phyloP scores from a whole-genome alignment of 495 filamentous ascomycete genomes.

The Xylaria telfairii region DNA sequence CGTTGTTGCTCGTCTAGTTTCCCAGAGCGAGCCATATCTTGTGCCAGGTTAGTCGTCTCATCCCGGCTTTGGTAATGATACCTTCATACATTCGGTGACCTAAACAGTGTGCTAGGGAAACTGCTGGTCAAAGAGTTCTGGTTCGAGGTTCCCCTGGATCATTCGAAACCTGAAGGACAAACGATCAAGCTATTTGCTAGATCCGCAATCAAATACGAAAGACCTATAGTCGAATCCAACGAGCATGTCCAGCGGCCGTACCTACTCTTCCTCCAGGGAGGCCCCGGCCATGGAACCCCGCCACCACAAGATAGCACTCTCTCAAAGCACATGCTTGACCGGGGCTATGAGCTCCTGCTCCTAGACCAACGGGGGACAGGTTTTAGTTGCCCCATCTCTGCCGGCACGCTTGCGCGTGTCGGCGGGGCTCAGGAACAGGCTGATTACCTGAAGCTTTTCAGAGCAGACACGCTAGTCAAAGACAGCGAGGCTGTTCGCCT shows the following conservation, averaged over 20 bases:
- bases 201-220: constrained; percentile 67
- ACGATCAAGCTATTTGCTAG: constrained; percentile 77
- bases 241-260: constrained; percentile 58
- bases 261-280: constrained; percentile 72
- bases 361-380: constrained; percentile 92
- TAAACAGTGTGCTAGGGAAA: constrained; percentile 60
- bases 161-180: constrained; percentile 65
- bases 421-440: constrained; percentile 71
- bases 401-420: constrained; percentile 65
- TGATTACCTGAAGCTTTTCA: constrained; percentile 82
- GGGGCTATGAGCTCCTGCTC: constrained; percentile 83
- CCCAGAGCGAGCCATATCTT: constrained; percentile 40
- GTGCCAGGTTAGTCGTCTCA: constrained; percentile 38
- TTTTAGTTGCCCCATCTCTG: constrained; percentile 77
- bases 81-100: constrained; percentile 10
- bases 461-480: constrained; percentile 86
- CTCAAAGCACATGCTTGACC: constrained; percentile 71
- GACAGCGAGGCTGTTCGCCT: constrained; percentile 87
- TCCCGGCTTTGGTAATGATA: neutral
- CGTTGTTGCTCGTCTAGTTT: constrained; percentile 35
- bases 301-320: constrained; percentile 74
- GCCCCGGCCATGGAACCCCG: constrained; percentile 77
- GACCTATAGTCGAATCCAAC: constrained; percentile 56
- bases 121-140: constrained; percentile 78
- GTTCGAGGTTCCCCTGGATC: constrained; percentile 84